Percentiles rank a stretch among this genome's conserved stretches.
phyloP scores from a whole-genome alignment of 371 early-diverging fungal species.

The Rhizopus stolonifer region DNA sequence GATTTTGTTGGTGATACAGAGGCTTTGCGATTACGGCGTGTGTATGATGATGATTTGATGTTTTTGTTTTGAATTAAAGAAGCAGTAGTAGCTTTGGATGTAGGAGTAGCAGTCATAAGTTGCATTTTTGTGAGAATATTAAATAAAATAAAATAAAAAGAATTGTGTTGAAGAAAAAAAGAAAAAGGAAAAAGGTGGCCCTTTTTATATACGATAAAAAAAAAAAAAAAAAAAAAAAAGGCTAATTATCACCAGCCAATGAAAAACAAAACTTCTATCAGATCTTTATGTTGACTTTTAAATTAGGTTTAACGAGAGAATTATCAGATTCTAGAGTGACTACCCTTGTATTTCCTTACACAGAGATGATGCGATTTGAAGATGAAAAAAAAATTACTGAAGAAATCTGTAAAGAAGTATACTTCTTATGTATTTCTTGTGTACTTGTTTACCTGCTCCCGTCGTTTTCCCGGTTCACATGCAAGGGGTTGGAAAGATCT shows the following conservation, averaged over 20 bases:
- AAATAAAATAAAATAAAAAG: conserved; percentile 4
- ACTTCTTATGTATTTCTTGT: not conserved
- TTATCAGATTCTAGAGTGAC: conserved; percentile 31
- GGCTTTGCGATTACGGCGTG: conserved; percentile 12
- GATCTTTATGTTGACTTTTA: conserved; percentile 24
- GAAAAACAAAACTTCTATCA: conserved; percentile 19
- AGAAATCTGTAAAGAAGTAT: too few species aligned
- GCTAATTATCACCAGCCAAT: conserved; percentile 19
- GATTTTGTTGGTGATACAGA: conserved; percentile 1
- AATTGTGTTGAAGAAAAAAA: conserved; percentile 1
- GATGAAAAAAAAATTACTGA: not conserved
- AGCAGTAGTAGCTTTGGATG: conserved; percentile 15
- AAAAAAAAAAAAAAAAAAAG: conserved; percentile 10
- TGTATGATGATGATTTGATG: conserved; percentile 9
- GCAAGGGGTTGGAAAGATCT: conserved; percentile 3
- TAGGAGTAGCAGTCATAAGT: conserved; percentile 18
- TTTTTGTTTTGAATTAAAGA: conserved; percentile 4
- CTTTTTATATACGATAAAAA: conserved; percentile 16
- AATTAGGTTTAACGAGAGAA: conserved; percentile 15
- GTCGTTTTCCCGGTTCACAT: not conserved
- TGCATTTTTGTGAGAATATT: conserved; percentile 20
- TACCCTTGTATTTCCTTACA: conserved; percentile 2
- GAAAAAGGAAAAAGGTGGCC: conserved; percentile 6
- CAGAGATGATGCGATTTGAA: not conserved
- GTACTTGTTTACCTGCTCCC: not conserved